Base-by-base conservation (phyloP, 768 basidiomycete genomes). In the Pleurotus giganteus region DNA sequence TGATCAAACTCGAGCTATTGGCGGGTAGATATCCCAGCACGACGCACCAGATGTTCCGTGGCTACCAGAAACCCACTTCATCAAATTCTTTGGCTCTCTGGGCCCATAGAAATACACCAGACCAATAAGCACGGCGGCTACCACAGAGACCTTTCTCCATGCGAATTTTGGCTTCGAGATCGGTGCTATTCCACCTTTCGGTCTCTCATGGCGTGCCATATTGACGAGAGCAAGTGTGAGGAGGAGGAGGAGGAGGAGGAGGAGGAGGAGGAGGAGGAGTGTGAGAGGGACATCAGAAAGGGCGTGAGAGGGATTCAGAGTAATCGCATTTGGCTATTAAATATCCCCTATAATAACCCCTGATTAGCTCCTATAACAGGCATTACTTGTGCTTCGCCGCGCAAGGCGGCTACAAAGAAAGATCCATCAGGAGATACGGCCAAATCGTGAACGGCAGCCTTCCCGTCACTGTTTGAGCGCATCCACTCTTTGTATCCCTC, bases 61-160 rank as follows among this genome's bases (percentile, higher is more conserved):
- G 51, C 19, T 53, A 6, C 27, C 17, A n/a, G n/a, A n/a, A n/a
- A n/a, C n/a, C 52, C 37, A 53, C n/a, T 42, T 42, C n/a, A 53
- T 28, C 17, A 42, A 39, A 21, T 28, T 26, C 8, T 27, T 41
- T 8, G 47, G 56, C 29, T 27, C 66, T 52, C 79, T 59, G 5
- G 88, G 87, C 7, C 82, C 81, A 66, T 89, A 81, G 53, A 89
- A 70, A 77, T 83, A 91, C 24, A 91, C 80, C 41, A 88, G 64
- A 7, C 71, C 76, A 55, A 89, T 71, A 41, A 89, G 65, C 1
- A 82, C 66, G 1, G 66, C 76, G 47, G 82, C 85, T 2, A 75
- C 86, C 5, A 89, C 65, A 2, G 78, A 81, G 53, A 89, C 77
- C 71, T 82, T 87, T 67, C 82, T 89, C 88, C 88, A 90, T 17